Evolutionary conservation across 345 rosid species (phyloP).

Genomic region (Murraya koenigii): DNA sequence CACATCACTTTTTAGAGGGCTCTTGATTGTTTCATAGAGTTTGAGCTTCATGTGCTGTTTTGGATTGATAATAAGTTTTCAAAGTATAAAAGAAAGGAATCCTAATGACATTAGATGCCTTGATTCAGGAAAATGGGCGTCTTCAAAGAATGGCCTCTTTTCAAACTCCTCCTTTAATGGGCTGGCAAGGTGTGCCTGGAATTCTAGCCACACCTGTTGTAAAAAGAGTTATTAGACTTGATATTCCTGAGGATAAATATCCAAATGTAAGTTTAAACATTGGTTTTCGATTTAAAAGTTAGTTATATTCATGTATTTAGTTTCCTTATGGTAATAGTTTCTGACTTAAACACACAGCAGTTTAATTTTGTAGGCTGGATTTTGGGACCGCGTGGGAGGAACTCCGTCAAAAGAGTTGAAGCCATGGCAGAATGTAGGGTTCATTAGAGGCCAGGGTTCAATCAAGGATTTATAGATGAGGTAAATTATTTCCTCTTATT

Average conservation of each 20-base stretch:
- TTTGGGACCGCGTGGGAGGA: constrained; percentile 94
- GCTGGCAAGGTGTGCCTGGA: constrained; percentile 77
- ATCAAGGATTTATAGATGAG: constrained; percentile 89
- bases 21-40: no score
- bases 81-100: no score
- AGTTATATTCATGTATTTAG: background rate
- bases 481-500: no score
- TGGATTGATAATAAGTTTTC: no score
- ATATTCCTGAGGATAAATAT: constrained; percentile 83
- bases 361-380: constrained; percentile 90
- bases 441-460: constrained; percentile 88
- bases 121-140: no score
- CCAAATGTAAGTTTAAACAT: constrained; percentile 61
- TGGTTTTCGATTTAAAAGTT: background rate
- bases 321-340: constrained; percentile 16
- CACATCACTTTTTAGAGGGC: no score
- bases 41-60: no score
- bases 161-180: constrained; percentile 57
- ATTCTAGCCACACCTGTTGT: constrained; percentile 56
- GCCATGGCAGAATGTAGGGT: constrained; percentile 78
- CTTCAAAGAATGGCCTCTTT: constrained; percentile 66
- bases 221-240: constrained; percentile 78
- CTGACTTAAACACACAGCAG: constrained; percentile 45
- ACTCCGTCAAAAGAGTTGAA: constrained; percentile 90
- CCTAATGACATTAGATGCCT: no score